phyloP scores from a whole-genome alignment of 2,329 filamentous ascomycete genomes.

The Apiospora rasikravindrae region DNA sequence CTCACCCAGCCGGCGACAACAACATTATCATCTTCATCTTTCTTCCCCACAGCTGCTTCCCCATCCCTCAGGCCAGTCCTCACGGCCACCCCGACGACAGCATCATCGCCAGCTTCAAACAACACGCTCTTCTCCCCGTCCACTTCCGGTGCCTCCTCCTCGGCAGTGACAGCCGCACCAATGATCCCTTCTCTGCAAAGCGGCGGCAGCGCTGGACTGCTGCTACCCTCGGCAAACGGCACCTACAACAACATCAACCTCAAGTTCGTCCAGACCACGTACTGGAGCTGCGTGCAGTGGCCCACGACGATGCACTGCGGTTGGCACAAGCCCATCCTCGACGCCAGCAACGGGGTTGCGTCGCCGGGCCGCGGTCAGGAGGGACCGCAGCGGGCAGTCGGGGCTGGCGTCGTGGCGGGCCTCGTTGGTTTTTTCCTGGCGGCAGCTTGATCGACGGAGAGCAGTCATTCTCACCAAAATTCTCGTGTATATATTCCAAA shows the following conservation, averaged over 20 bases:
- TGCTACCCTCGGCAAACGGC: not conserved
- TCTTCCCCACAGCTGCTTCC: not conserved
- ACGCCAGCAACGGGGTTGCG: constrained; percentile 29
- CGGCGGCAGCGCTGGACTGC: not conserved
- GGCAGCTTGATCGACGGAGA: not conserved
- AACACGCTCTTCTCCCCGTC: not conserved
- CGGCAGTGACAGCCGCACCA: not conserved
- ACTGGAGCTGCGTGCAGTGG: constrained; percentile 43
- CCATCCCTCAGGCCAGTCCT: not conserved
- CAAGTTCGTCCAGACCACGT: constrained; percentile 43
- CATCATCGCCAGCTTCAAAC: not conserved
- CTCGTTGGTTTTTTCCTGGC: constrained; percentile 21
- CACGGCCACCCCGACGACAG: not conserved
- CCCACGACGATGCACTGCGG: constrained; percentile 43
- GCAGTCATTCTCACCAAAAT: not conserved
- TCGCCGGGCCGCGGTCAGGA: constrained; percentile 19
- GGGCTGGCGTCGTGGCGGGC: constrained; percentile 26
- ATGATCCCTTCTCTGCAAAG: not conserved
- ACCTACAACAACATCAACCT: not conserved
- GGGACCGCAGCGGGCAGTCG: constrained; percentile 22
- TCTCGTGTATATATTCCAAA: not conserved
- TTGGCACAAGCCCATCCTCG: constrained; percentile 45
- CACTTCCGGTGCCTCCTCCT: not conserved
- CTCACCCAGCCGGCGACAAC: constrained; percentile 9
- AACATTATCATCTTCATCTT: not conserved